A percentile compares a stretch with the other conserved stretches of the same genome.
These are phyloP conservation scores for Dentiscutata heterogama DNA, from an alignment of 371 early-diverging fungal species.

Conservation along the genomic window DNA sequence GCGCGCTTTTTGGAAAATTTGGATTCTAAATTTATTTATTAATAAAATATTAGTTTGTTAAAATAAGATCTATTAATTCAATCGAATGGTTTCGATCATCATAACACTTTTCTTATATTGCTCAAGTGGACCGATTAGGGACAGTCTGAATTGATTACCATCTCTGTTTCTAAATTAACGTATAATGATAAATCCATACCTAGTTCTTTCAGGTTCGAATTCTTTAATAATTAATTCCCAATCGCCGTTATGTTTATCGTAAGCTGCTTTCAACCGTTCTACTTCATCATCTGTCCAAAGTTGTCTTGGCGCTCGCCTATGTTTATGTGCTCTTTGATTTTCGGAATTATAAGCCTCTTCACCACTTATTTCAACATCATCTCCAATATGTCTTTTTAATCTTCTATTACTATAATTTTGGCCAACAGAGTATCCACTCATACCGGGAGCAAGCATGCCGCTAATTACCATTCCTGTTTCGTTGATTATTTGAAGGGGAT, in stretches of 20 bases:
- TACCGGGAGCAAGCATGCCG: slow-evolving; percentile 24
- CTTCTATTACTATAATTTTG: slow-evolving; percentile 29
- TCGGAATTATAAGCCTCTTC: slow-evolving; percentile 32
- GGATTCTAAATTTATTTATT: slow-evolving; percentile 30
- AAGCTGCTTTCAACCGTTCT: slow-evolving; percentile 32
- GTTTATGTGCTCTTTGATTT: slow-evolving; percentile 23
- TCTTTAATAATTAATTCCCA: slow-evolving; percentile 43
- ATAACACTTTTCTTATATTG: too few species aligned
- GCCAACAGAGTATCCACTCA: slow-evolving; percentile 18
- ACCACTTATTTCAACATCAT: slow-evolving; percentile 6
- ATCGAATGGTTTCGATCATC: background rate
- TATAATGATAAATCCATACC: background rate
- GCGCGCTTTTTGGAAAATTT: slow-evolving; percentile 45
- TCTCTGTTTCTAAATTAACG: too few species aligned
- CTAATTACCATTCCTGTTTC: slow-evolving; percentile 39
- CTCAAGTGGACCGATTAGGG: too few species aligned
- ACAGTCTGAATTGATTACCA: too few species aligned
- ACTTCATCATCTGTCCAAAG: slow-evolving; percentile 45
- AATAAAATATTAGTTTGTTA: background rate
- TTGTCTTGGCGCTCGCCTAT: slow-evolving; percentile 44
- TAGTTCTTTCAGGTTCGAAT: slow-evolving; percentile 43
- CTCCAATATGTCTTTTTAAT: slow-evolving; percentile 29
- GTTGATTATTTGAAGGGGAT: slow-evolving; percentile 33
- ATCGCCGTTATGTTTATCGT: slow-evolving; percentile 42
- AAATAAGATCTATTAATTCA: background rate